phyloP scores from a whole-genome alignment of 2,329 filamentous ascomycete species.

The Aphanocladium album region DNA sequence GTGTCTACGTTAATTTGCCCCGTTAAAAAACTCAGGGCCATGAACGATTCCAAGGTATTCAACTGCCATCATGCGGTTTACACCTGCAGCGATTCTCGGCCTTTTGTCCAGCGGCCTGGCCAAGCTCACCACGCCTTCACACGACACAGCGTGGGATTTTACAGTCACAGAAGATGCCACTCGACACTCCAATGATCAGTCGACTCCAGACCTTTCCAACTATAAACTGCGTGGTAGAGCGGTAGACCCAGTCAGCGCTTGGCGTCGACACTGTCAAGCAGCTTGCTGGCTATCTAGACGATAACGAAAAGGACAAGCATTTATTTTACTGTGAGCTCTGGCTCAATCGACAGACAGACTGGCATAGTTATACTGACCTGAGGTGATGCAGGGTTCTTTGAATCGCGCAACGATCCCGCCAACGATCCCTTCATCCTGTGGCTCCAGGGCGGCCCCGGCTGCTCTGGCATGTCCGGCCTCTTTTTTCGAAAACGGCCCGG shows the following conservation, averaged over 20 bases:
- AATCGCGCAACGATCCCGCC: constrained; percentile 94
- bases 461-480: constrained; percentile 91
- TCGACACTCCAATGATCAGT: background rate
- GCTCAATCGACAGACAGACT: too few species aligned
- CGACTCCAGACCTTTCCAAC: too few species aligned
- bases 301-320: constrained; percentile 95
- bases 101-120: background rate
- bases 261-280: constrained; percentile 94
- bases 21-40: too few species aligned
- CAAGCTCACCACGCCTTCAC: background rate
- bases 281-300: constrained; percentile 95
- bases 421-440: constrained; percentile 94
- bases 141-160: background rate
- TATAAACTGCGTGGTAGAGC: background rate
- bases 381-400: constrained; percentile 68
- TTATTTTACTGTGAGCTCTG: constrained; percentile 86
- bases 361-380: too few species aligned
- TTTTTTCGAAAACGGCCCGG: constrained; percentile 98
- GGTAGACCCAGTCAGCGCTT: constrained; percentile 73
- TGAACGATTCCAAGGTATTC: background rate
- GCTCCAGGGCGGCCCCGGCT: constrained; percentile 94
- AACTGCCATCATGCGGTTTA: background rate
- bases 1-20: too few species aligned
- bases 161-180: background rate
- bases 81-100: background rate